phyloP scores from a whole-genome alignment of 2,329 filamentous ascomycete genomes.

The Chaetomium strumarium region DNA sequence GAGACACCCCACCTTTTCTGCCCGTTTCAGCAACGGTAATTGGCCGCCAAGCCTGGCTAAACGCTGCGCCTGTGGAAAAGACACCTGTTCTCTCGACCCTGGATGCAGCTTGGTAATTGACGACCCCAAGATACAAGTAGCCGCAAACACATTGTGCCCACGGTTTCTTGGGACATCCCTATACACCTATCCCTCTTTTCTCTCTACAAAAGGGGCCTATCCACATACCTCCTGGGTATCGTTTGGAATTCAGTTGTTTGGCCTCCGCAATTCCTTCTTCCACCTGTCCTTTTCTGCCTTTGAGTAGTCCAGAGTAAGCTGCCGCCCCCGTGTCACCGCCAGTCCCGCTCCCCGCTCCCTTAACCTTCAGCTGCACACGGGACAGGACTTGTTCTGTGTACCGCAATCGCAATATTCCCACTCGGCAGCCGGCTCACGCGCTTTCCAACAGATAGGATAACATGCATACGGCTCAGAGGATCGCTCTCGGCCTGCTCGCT shows the following conservation, averaged over 20 bases:
- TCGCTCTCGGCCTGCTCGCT: conserved; percentile 50
- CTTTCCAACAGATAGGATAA: conserved; percentile 21
- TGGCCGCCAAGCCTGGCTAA: conserved; percentile 17
- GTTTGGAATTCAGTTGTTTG: conserved; percentile 13
- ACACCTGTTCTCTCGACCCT: conserved; percentile 25
- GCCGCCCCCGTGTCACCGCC: conserved; percentile 4
- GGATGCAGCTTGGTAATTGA: conserved; percentile 19
- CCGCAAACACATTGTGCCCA: conserved; percentile 14
- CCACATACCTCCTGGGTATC: conserved; percentile 16
- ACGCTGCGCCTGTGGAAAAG: conserved; percentile 22
- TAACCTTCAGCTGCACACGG: not conserved
- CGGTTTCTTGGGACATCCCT: conserved; percentile 12
- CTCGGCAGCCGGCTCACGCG: not conserved
- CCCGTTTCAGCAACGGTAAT: conserved; percentile 14
- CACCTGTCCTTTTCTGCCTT: conserved; percentile 22
- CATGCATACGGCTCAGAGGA: conserved; percentile 44
- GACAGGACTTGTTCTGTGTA: not conserved
- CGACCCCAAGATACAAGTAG: conserved; percentile 20
- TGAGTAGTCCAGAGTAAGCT: conserved; percentile 24
- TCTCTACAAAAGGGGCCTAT: conserved; percentile 14
- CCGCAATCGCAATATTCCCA: conserved; percentile 5
- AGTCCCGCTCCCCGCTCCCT: not conserved
- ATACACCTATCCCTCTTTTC: conserved; percentile 14
- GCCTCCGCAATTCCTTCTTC: conserved; percentile 9
- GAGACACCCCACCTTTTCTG: conserved; percentile 11